Conservation (phyloP, 257 asterid species). For the Fraxinus pennsylvanica region DNA sequence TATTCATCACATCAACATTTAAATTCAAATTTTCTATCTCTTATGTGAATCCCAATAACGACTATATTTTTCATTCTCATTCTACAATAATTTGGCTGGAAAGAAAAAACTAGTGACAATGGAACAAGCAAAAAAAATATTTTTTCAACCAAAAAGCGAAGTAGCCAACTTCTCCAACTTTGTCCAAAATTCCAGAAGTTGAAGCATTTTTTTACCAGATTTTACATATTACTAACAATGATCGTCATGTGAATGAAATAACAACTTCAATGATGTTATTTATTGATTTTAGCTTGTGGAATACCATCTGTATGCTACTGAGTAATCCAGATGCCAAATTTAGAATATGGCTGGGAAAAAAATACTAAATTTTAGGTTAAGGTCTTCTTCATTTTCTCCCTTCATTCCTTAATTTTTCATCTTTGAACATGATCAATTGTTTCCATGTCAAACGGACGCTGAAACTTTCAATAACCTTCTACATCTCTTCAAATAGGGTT, state of each 20-base stretch:
- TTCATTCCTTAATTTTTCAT: neutral
- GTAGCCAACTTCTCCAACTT: too few species aligned
- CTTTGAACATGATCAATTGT: neutral
- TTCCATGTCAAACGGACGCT: neutral
- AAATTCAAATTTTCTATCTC: too few species aligned
- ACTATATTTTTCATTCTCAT: too few species aligned
- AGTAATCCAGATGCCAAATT: constrained; percentile 14
- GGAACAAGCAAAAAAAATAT: constrained; percentile 42
- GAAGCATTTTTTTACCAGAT: too few species aligned
- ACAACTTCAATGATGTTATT: constrained; percentile 7
- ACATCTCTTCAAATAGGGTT: neutral
- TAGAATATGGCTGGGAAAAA: constrained; percentile 21
- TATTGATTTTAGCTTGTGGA: constrained; percentile 11
- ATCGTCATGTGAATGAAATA: constrained; percentile 9
- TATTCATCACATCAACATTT: too few species aligned
- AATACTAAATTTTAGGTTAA: neutral
- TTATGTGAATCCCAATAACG: too few species aligned
- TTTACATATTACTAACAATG: too few species aligned
- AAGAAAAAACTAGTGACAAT: constrained; percentile 26
- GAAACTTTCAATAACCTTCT: neutral
- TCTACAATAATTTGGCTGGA: neutral
- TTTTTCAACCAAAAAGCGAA: constrained; percentile 51
- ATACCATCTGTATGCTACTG: constrained; percentile 21
- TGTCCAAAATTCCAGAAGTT: too few species aligned
- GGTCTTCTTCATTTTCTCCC: constrained; percentile 17